These are phyloP conservation scores for Saccharomycopsis amapae DNA, from an alignment of 805 yeast genomes.

Conservation along the genomic window DNA sequence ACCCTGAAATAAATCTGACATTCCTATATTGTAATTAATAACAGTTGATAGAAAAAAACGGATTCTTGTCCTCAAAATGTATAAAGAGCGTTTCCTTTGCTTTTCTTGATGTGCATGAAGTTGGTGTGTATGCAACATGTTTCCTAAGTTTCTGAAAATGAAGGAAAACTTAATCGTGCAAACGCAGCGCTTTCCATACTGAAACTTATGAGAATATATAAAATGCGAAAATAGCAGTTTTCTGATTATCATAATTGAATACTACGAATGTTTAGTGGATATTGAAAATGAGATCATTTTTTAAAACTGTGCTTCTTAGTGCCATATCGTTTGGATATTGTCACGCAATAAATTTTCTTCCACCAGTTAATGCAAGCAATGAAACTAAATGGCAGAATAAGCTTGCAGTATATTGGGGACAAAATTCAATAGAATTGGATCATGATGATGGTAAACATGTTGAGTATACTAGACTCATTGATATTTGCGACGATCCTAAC, in stretches of 20 bases:
- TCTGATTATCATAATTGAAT: not conserved
- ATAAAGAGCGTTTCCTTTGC: no score
- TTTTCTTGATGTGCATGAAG: no score
- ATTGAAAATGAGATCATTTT: not conserved
- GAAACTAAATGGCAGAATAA: not conserved
- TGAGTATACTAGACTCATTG: constrained; percentile 26
- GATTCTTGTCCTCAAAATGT: no score
- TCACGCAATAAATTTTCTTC: not conserved
- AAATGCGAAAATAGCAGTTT: not conserved
- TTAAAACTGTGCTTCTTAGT: not conserved
- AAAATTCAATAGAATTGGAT: constrained; percentile 48
- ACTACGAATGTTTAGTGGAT: not conserved
- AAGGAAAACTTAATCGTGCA: no score
- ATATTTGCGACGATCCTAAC: constrained; percentile 58
- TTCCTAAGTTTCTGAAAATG: no score
- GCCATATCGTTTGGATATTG: not conserved
- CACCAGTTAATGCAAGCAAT: not conserved
- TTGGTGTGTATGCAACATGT: no score
- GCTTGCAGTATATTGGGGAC: constrained; percentile 85
- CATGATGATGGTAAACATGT: no score
- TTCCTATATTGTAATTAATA: no score
- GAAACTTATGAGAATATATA: not conserved
- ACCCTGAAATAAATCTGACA: no score
- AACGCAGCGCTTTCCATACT: no score
- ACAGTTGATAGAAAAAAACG: no score